Conservation (phyloP, 2,329 filamentous ascomycete genomes). For the Clathrospora elynae region DNA sequence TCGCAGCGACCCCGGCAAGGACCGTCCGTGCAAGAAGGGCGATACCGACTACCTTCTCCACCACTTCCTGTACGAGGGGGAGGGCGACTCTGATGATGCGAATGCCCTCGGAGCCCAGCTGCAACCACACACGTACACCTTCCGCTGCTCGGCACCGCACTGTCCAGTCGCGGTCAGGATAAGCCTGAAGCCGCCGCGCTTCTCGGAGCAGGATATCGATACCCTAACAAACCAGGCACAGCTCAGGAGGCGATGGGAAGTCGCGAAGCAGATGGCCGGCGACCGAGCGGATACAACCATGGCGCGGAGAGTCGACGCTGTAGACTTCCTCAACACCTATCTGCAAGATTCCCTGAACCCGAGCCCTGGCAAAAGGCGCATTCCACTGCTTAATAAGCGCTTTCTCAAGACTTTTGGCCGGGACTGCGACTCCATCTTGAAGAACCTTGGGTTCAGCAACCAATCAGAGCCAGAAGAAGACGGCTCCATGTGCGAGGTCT, state of each 20-base stretch:
- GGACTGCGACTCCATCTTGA: constrained; percentile 64
- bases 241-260: constrained; percentile 60
- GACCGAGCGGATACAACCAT: constrained; percentile 59
- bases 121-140: constrained; percentile 47
- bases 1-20: constrained; percentile 45
- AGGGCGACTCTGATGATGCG: constrained; percentile 17
- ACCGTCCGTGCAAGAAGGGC: constrained; percentile 50
- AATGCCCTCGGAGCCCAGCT: constrained; percentile 25
- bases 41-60: constrained; percentile 62
- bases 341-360: constrained; percentile 62
- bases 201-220: constrained; percentile 55
- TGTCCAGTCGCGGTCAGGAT: constrained; percentile 63
- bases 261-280: constrained; percentile 57
- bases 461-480: constrained; percentile 39
- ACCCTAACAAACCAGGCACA: constrained; percentile 60
- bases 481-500: constrained; percentile 38
- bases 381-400: constrained; percentile 66
- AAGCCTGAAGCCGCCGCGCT: constrained; percentile 57
- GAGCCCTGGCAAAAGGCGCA: constrained; percentile 57
- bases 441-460: constrained; percentile 62
- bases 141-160: constrained; percentile 62
- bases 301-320: constrained; percentile 59
- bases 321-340: constrained; percentile 64
- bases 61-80: constrained; percentile 56
- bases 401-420: constrained; percentile 67